Conservation (phyloP, 805 yeast species). For the Candida chauliodis region DNA sequence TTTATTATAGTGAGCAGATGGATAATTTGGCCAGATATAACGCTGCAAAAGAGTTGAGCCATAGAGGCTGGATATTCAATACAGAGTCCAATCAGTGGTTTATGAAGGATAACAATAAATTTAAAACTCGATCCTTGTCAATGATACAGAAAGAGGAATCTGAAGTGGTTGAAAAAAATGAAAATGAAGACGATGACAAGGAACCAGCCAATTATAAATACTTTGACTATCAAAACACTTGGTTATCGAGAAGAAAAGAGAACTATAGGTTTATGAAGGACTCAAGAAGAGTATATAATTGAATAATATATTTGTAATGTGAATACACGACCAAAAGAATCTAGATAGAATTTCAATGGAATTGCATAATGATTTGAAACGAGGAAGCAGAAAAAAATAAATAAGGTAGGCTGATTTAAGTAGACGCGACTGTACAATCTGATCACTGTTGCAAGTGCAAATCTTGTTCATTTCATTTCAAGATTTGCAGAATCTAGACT, state of each 20-base stretch:
- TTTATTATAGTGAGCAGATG: conserved; percentile 64
- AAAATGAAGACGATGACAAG: conserved; percentile 31
- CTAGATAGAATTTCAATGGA: no score
- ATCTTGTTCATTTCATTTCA: no score
- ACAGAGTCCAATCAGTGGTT: conserved; percentile 77
- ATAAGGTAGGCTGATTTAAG: no score
- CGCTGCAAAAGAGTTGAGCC: conserved; percentile 76
- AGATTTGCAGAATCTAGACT: no score
- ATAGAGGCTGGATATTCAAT: conserved; percentile 81
- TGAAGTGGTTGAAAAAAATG: conserved; percentile 14
- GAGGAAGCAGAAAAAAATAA: no score
- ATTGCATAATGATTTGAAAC: no score
- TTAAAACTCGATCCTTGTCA: conserved; percentile 27
- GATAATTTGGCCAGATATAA: conserved; percentile 36
- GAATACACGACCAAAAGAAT: neutral
- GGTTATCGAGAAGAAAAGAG: conserved; percentile 47
- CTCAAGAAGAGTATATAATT: conserved; percentile 24
- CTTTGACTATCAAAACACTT: conserved; percentile 72
- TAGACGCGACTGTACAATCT: no score
- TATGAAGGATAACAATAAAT: conserved; percentile 55
- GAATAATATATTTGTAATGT: no score
- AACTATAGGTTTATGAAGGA: conserved; percentile 31
- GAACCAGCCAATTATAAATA: conserved; percentile 59
- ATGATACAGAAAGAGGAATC: conserved; percentile 13
- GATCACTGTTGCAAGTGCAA: no score